Evolutionary conservation across 2,329 filamentous ascomycete species (phyloP), one percentile per base, ranked within the genome.

Genomic region (Aureobasidium sp.): DNA sequence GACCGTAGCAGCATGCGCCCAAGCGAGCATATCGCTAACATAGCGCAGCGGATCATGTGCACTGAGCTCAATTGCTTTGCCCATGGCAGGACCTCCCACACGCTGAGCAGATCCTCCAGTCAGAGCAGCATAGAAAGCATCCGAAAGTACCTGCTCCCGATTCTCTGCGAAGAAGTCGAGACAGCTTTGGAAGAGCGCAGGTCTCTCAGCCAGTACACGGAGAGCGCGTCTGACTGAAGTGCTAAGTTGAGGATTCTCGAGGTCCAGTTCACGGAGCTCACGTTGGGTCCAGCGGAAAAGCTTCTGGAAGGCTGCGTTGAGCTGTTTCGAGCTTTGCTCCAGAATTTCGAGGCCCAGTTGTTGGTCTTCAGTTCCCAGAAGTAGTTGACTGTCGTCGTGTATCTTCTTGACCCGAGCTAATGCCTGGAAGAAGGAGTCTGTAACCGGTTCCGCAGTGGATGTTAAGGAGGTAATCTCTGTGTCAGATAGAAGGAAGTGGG

Each of bases 21-120:
- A 99, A 5, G 94, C 94, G 15, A 99, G 82, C 92, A 99, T 99
- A 71, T 99, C 94, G 59, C 94, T 91, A 2, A 95, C 86, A 72
- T 97, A 97, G 22, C 94, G 85, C 29, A 97, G 77, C 1, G 91
- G 87, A 70, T 99, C 94, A 71, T 97, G 93, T 0, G 94, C 93
- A 12, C 87, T 88, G 68, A 97, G 84, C 71, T 99, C 93, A 66
- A 99, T 99, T 0, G 94, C 93, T 71, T 97, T 97, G 39, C 88
- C 79, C 37, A 49, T n/a, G 5, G 31, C 60, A 24, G 60, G 50
- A 15, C 60, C 60, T 22, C 57, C 59, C 2, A 82, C 82, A 64
- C 71, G 67, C 12, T 80, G 81, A 6, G 83, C 77, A 14, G 81
- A 78, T 1, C 79, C 82, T 40, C 93, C 93, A 0, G 91, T 97